phyloP scores from a whole-genome alignment of 2,329 filamentous ascomycete species.

The Fusarium zealandicum region DNA sequence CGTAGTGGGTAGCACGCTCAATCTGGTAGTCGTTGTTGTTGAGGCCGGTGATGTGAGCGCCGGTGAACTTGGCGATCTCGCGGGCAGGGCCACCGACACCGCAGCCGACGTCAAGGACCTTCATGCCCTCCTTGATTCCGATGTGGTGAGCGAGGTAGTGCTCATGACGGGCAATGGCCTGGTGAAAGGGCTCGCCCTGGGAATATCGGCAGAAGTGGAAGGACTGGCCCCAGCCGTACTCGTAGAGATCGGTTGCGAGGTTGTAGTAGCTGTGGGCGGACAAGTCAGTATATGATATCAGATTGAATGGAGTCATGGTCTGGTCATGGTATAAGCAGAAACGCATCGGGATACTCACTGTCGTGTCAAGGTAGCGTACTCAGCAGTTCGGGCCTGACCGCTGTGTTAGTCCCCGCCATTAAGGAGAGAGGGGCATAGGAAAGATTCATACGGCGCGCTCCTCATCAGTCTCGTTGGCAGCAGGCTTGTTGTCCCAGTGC shows the following conservation, averaged over 20 bases:
- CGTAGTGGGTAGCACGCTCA: slow-evolving; percentile 87
- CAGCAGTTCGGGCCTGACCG: slow-evolving; percentile 73
- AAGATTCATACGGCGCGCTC: slow-evolving; percentile 71
- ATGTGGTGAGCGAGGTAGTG: slow-evolving; percentile 95
- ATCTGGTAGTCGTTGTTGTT: slow-evolving; percentile 99
- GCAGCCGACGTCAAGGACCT: slow-evolving; percentile 93
- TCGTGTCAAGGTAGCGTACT: slow-evolving; percentile 92
- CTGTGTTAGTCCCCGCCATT: slow-evolving; percentile 30
- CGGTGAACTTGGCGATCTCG: slow-evolving; percentile 96
- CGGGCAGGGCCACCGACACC: slow-evolving; percentile 95
- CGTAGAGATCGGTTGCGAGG: slow-evolving; percentile 93
- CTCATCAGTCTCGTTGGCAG: slow-evolving; percentile 80
- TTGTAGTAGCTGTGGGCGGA: slow-evolving; percentile 80
- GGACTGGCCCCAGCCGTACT: slow-evolving; percentile 94
- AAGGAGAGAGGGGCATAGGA: slow-evolving; percentile 23
- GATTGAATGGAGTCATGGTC: no score
- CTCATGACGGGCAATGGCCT: slow-evolving; percentile 94
- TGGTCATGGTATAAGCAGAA: no score
- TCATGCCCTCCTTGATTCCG: slow-evolving; percentile 84
- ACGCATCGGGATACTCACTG: slow-evolving; percentile 66
- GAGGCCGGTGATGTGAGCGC: slow-evolving; percentile 85
- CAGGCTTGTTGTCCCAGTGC: slow-evolving; percentile 90
- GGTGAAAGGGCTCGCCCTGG: slow-evolving; percentile 82
- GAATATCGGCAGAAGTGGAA: slow-evolving; percentile 99
- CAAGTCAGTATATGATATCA: no score